Base-by-base conservation (phyloP, 495 filamentous ascomycete genomes). In the Ramalina intermedia region DNA sequence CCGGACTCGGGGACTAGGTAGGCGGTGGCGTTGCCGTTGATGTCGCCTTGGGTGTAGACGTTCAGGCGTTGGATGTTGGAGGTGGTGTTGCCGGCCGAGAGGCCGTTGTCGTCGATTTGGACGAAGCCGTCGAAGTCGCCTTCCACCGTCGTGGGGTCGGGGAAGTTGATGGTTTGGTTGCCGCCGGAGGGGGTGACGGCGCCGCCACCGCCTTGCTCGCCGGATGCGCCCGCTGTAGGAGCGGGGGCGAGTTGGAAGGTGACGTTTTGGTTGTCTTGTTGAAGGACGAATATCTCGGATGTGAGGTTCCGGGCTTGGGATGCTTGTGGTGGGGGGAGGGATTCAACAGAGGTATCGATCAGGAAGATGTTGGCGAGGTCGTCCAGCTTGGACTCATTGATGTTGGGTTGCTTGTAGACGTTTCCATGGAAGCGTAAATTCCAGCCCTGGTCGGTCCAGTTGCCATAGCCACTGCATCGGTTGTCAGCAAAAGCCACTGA, bases 401-500 rank as follows among this genome's bases (percentile, higher is more conserved):
- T 79, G 37, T 84, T 75, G 26, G 84, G 82, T 49, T 81, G 74
- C 54, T 86, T 87, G 67, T 81, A 89, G 16, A 86, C 78, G 57
- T 85, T 85, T 53, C 84, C 84, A 51, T 82, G 84, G 58, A 88
- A 78, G 14, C 79, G 73, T 6, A 87, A 66, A 48, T 81, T 85
- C 84, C 84, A 89, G 37, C 80, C 81, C 41, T 74, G 64, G 17
- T 74, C 68, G n/a, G 84, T 87, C 74, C 79, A 88, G 52, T 89
- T 89, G 35, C 72, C 84, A 60, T 89, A 88, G n/a, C 73, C 72
- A n/a, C 73, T 78, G 46, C 14, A 37, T 21, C 42, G 11, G 3
- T 36, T 21, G 39, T 58, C 9, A 55, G 20, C 48, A 29, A 24
- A 24, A 24, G 1, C 23, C 6, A 6, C 23, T 24, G 3, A 4